Conservation (phyloP, 768 basidiomycete genomes). For the Mycena rebaudengoi region DNA sequence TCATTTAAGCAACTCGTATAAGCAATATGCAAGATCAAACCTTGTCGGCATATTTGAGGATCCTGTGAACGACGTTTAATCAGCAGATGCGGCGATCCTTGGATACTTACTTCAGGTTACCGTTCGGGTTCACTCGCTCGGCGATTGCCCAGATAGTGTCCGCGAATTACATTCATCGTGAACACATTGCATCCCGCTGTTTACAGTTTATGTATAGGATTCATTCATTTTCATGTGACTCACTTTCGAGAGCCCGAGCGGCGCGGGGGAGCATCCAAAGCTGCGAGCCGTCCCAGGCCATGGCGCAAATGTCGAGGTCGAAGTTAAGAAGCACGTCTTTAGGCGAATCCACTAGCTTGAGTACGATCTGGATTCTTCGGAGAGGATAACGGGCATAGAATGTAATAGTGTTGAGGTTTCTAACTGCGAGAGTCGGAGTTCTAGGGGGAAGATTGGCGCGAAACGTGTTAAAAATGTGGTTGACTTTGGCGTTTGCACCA, state of each 20-base stretch:
- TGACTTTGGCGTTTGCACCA: constrained; percentile 1
- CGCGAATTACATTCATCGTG: constrained; percentile 18
- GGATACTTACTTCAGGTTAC: neutral
- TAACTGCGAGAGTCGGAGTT: neutral
- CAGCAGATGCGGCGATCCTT: neutral
- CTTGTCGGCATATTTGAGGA: constrained; percentile 17
- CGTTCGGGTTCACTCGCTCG: constrained; percentile 10
- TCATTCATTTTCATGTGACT: neutral
- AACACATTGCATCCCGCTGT: constrained; percentile 18
- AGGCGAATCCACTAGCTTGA: constrained; percentile 12
- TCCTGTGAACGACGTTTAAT: neutral
- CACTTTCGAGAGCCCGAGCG: constrained; percentile 17
- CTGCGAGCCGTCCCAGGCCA: constrained; percentile 13
- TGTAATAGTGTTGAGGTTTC: constrained; percentile 18
- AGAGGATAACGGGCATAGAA: constrained; percentile 18
- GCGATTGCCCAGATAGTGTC: constrained; percentile 11
- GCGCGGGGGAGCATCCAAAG: constrained; percentile 20
- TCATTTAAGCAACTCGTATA: too few relatives aligned
- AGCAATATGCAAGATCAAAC: neutral
- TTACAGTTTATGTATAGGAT: neutral
- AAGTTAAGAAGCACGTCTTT: constrained; percentile 17
- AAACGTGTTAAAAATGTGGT: constrained; percentile 8
- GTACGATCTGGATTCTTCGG: constrained; percentile 11
- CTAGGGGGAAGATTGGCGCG: neutral
- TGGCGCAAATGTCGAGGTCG: constrained; percentile 21